Conservation (phyloP, 176 grass and related monocot genomes). For the Pontederia paniculata region DNA sequence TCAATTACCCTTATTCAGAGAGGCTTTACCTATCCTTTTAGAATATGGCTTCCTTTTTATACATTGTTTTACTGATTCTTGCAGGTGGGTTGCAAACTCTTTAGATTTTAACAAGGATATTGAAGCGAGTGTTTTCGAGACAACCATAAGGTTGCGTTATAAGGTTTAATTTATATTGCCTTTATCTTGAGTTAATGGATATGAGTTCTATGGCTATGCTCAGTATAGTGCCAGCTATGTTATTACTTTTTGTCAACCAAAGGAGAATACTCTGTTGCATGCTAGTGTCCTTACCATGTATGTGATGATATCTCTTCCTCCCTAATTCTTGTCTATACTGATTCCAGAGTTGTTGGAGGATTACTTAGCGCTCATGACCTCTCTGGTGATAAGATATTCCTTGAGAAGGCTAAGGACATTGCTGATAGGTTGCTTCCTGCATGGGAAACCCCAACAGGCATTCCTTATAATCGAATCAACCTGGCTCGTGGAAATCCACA, state of each 20-base stretch:
- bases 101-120: constrained; percentile 97
- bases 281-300: not conserved
- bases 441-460: constrained; percentile 94
- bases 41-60: not conserved
- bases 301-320: not conserved
- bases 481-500: constrained; percentile 82
- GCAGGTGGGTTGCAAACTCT: constrained; percentile 85
- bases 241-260: not conserved
- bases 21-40: too few relatives aligned
- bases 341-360: constrained; percentile 84
- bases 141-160: constrained; percentile 99
- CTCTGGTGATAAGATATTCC: constrained; percentile 86
- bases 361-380: constrained; percentile 88
- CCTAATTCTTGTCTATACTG: not conserved
- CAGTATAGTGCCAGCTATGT: not conserved
- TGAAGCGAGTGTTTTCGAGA: constrained; percentile 94
- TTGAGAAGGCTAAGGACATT: constrained; percentile 94
- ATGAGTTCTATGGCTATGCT: not conserved
- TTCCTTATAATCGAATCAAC: constrained; percentile 93
- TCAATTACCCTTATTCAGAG: too few relatives aligned
- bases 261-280: too few relatives aligned
- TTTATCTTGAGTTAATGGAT: constrained; percentile 13
- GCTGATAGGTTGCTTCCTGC: constrained; percentile 80
- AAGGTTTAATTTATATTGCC: constrained; percentile 75
- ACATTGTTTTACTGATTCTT: constrained; percentile 17